A percentile compares a stretch with the other conserved stretches of the same genome.
These are phyloP conservation scores for Lactarius hatsudake DNA, from an alignment of 768 basidiomycete species.

Conservation along the genomic window DNA sequence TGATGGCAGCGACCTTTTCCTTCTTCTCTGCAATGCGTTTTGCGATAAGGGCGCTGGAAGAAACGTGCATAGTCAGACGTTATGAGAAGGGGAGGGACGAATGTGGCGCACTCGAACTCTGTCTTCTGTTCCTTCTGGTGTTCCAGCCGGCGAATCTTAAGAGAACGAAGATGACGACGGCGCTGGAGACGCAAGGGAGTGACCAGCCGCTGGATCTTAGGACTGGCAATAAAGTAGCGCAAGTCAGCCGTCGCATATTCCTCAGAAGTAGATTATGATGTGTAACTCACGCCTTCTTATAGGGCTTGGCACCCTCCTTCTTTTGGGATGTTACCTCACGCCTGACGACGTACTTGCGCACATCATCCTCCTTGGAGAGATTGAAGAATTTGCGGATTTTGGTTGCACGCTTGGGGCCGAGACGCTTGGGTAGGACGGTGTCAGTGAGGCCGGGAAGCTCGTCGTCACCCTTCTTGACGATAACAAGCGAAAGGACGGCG, in stretches of 20 bases:
- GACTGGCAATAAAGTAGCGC: conserved; percentile 45
- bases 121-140: conserved; percentile 92
- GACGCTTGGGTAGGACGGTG: conserved; percentile 86
- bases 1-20: conserved; percentile 83
- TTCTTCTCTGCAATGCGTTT: conserved; percentile 95
- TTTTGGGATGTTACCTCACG: conserved; percentile 86
- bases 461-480: conserved; percentile 93
- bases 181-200: conserved; percentile 95
- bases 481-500: conserved; percentile 87
- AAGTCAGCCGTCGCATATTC: conserved; percentile 1
- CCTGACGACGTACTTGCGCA: conserved; percentile 94
- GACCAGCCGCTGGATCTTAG: conserved; percentile 96
- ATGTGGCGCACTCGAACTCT: conserved; percentile 76
- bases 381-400: conserved; percentile 99
- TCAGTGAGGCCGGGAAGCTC: conserved; percentile 94
- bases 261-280: background rate
- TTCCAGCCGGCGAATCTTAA: conserved; percentile 86
- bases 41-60: conserved; percentile 59
- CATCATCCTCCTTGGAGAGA: conserved; percentile 96
- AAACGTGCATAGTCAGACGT: conserved; percentile 8
- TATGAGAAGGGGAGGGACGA: conserved; percentile 1
- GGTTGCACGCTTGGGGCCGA: conserved; percentile 95
- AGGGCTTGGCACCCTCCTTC: conserved; percentile 89
- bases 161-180: conserved; percentile 85
- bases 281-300: conserved; percentile 87